Base-by-base conservation (phyloP, 2,329 filamentous ascomycete genomes). In the Xylariaceae sp. region DNA sequence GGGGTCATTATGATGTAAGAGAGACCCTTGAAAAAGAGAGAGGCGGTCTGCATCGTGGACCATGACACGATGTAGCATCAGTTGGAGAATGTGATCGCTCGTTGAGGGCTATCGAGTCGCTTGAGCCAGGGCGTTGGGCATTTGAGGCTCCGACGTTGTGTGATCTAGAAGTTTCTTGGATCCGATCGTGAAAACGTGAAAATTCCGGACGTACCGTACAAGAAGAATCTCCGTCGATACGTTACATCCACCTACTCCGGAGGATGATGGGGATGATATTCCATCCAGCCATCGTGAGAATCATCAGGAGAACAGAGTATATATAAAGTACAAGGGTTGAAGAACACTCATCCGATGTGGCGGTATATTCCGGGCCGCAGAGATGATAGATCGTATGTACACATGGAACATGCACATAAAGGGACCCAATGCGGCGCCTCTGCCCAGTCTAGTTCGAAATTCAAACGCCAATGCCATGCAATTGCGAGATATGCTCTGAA, bases 41-140 rank as follows among this genome's bases (percentile, higher is more conserved):
- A 30, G 23, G 23, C 23, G 23, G 23, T 30, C 23, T 30, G 23
- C 23, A 30, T 30, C 23, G 23, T 30, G 23, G 5, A 30, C 23
- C 23, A 30, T 30, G 23, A 5, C 67, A 79, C 78, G 13, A 67
- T 73, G 57, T 72, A 74, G 64, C 70, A 81, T 81, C 34, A 77
- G 76, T 67, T 81, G 78, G 79, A 76, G 77, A 62, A 75, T 79
- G 71, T 81, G 79, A 78, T 70, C 72, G 53, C 67, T 81, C 50
- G 78, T 78, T 0, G 79, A 78, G 0, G 78, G 75, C 52, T 81
- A 79, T 64, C 71, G 78, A 39, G 73, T 78, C 48, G 13, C 5
- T 66, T 69, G 17, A 18, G 17, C 17, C 17, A 18, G 17, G 17
- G 17, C 17, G 17, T 18, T 18, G 4, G 78, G 81, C 66, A 78